These are phyloP conservation scores for Herpotrichia juniperi DNA, from an alignment of 2,329 filamentous ascomycete species.

Conservation along the genomic window DNA sequence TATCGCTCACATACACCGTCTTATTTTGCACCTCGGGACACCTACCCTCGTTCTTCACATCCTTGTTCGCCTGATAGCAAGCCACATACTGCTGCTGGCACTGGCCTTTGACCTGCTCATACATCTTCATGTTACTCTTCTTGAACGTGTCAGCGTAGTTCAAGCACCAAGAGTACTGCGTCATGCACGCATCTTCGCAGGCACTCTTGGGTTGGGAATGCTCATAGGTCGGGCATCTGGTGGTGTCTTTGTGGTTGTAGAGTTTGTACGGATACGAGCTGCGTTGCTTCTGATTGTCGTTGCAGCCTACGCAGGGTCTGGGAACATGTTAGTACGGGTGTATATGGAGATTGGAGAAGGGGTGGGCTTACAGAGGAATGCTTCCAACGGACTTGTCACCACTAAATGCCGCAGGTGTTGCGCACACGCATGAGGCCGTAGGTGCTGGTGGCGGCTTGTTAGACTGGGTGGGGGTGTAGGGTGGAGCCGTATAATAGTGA, in stretches of 20 bases:
- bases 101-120: not conserved
- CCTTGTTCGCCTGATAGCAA: conserved; percentile 5
- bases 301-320: conserved; percentile 15
- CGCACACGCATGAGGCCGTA: conserved; percentile 11
- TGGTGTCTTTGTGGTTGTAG: conserved; percentile 10
- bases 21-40: conserved; percentile 1
- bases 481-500: not conserved
- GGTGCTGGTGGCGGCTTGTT: conserved; percentile 8
- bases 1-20: not conserved
- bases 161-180: conserved; percentile 15
- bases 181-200: conserved; percentile 11
- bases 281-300: conserved; percentile 5
- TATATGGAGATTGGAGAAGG: not conserved
- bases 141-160: conserved; percentile 9
- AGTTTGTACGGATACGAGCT: conserved; percentile 8
- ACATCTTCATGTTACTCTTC: conserved; percentile 1
- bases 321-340: not conserved
- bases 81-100: conserved; percentile 10
- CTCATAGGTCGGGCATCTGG: conserved; percentile 5
- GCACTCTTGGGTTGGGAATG: not conserved
- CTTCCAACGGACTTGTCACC: conserved; percentile 10
- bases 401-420: conserved; percentile 8
- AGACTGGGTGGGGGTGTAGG: conserved; percentile 3
- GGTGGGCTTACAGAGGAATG: conserved; percentile 4
- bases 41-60: conserved; percentile 6